Base-by-base conservation (phyloP, 1,139 yeast species). In the Scheffersomyces illinoinensis region DNA sequence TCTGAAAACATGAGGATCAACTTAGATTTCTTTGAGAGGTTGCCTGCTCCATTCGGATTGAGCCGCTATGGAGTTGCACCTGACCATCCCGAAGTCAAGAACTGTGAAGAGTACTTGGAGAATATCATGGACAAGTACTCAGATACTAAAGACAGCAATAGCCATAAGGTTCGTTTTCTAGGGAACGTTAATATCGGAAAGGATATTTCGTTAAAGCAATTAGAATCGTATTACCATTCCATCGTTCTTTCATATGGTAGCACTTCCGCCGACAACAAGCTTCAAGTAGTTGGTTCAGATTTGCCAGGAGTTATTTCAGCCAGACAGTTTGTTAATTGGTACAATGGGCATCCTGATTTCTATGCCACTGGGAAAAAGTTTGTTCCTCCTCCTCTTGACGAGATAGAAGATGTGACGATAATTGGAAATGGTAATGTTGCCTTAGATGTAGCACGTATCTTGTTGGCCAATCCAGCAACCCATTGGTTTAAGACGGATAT, bases 401-500 rank as follows among this genome's bases (percentile, higher is more conserved):
- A 82, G 50, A 87, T 89, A 0, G 83, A 84, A 61, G 79, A 83
- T 53, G 97, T 93, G 1, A 86, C 90, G 0, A 88, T 95, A 53
- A 83, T 95, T n/a, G 99, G 99, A 4, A 93, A 93, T 71, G 99
- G 99, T 52, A 95, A 95, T 69, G 99, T 95, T n/a, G 97, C 99
- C 0, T 76, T 95, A 60, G 99, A 95, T 71, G 87, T 95, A 8
- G 93, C 97, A 0, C 77, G 99, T 57, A 79, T 95, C 2, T 76
- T 95, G 49, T 74, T 93, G 59, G 86, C 88, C 14, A 85, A 87
- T 39, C 79, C 81, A 2, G 75, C 76, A 5, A 63, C 74, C 1
- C 85, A 87, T 61, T 88, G 92, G 91, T 64, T 76, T 8, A 66
- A 77, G 0, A 95, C 98, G 0, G 99, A 95, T 74, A 90, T 95